Evolutionary conservation across 805 yeast genomes (phyloP).

Genomic region (Sugiyamaella marilandica): DNA sequence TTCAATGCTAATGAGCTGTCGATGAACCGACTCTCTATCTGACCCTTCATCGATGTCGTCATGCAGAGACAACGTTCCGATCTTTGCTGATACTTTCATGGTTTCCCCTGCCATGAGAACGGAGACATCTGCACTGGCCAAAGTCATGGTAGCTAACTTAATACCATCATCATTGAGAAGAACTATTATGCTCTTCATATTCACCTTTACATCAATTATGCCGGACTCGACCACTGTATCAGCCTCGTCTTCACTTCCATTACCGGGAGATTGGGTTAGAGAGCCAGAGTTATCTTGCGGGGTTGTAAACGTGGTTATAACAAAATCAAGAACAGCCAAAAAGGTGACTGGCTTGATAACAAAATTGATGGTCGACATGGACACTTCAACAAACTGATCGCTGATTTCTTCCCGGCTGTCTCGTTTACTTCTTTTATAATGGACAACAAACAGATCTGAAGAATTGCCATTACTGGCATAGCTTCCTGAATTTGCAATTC

Average conservation of each 20-base stretch:
- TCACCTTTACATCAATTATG: conserved; percentile 56
- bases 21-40: conserved; percentile 47
- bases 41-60: conserved; percentile 71
- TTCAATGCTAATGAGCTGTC: conserved; percentile 71
- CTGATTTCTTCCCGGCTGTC: conserved; percentile 48
- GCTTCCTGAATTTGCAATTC: conserved; percentile 52
- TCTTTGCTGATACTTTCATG: conserved; percentile 61
- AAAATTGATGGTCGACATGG: conserved; percentile 72
- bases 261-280: background rate
- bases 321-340: conserved; percentile 72
- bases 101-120: conserved; percentile 70
- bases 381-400: conserved; percentile 70
- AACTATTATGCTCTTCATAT: conserved; percentile 66
- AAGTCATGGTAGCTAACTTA: conserved; percentile 69
- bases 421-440: conserved; percentile 56
- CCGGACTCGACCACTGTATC: conserved; percentile 5
- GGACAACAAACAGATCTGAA: conserved; percentile 50
- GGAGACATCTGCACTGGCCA: conserved; percentile 66
- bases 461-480: conserved; percentile 27
- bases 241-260: background rate
- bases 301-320: conserved; percentile 81
- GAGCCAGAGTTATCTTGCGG: conserved; percentile 49
- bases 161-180: conserved; percentile 79
- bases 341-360: conserved; percentile 74
- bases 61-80: conserved; percentile 73